Evolutionary conservation across 108 stramenopile species (phyloP).

Genomic region (Pseudonitzschia delicatissima): DNA sequence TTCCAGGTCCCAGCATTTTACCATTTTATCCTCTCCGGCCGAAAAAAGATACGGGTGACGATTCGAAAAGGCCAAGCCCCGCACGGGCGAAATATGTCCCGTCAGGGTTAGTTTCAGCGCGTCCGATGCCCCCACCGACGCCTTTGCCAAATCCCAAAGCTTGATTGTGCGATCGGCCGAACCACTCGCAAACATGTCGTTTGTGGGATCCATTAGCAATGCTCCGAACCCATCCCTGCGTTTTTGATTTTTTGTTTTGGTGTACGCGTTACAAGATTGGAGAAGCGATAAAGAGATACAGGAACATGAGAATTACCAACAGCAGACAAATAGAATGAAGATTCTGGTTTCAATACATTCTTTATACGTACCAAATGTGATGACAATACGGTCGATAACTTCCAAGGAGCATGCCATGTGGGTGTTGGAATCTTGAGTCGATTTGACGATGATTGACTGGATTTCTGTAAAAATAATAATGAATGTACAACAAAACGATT

Average conservation of each 20-base stretch:
- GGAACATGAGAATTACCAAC: not conserved
- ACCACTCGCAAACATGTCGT: slow-evolving; percentile 97
- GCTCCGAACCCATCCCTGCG: slow-evolving; percentile 96
- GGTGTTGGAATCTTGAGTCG: slow-evolving; percentile 85
- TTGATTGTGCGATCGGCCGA: slow-evolving; percentile 97
- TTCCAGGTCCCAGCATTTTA: slow-evolving; percentile 99
- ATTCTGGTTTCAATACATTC: too few species aligned
- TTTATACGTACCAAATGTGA: slow-evolving; percentile 77
- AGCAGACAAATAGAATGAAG: too few species aligned
- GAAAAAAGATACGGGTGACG: slow-evolving; percentile 97
- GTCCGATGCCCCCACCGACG: slow-evolving; percentile 85
- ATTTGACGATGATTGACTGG: slow-evolving; percentile 13
- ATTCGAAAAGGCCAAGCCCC: slow-evolving; percentile 91
- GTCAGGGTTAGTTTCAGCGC: slow-evolving; percentile 96
- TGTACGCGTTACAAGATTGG: too few species aligned
- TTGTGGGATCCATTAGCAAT: slow-evolving; percentile 96
- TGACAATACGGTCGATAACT: slow-evolving; percentile 86
- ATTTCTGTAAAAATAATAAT: slow-evolving; percentile 19
- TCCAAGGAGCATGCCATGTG: slow-evolving; percentile 99
- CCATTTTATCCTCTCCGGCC: slow-evolving; percentile 97
- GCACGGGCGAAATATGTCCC: slow-evolving; percentile 95
- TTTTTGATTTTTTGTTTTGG: too few species aligned
- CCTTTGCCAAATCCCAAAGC: slow-evolving; percentile 97
- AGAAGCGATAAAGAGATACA: not conserved
- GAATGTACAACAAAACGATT: too few species aligned